phyloP scores from a whole-genome alignment of 129 eudicot genomes.

The Artemisia argyi region DNA sequence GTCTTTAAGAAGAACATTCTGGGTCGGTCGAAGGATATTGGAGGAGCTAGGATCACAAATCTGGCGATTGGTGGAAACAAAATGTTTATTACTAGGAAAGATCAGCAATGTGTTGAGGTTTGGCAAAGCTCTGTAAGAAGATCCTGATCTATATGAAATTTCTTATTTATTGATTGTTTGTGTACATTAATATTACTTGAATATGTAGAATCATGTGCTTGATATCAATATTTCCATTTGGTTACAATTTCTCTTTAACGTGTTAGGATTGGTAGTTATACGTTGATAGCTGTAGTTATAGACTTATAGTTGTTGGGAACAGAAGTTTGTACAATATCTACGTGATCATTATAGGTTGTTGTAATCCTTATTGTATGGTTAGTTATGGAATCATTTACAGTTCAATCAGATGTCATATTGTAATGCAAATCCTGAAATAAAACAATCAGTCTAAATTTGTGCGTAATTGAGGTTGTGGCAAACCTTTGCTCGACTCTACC shows the following conservation, averaged over 20 bases:
- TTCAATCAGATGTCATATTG: no score
- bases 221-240: neutral
- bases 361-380: conserved; percentile 2
- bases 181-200: neutral
- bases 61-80: conserved; percentile 91
- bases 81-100: conserved; percentile 87
- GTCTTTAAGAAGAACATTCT: conserved; percentile 66
- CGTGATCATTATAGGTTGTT: neutral
- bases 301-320: neutral
- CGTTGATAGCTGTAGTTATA: neutral
- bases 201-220: neutral
- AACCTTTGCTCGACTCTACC: no score
- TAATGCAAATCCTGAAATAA: no score
- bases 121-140: conserved; percentile 82
- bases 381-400: neutral
- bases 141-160: conserved; percentile 27
- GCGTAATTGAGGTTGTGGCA: no score
- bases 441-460: no score
- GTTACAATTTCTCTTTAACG: no score
- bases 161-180: conserved; percentile 12
- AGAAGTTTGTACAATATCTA: neutral
- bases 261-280: neutral
- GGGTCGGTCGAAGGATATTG: conserved; percentile 77
- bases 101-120: conserved; percentile 85
- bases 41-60: conserved; percentile 59